Conservation (phyloP, 352 stramenopile genomes). For the Elongisporangium undulatum region DNA sequence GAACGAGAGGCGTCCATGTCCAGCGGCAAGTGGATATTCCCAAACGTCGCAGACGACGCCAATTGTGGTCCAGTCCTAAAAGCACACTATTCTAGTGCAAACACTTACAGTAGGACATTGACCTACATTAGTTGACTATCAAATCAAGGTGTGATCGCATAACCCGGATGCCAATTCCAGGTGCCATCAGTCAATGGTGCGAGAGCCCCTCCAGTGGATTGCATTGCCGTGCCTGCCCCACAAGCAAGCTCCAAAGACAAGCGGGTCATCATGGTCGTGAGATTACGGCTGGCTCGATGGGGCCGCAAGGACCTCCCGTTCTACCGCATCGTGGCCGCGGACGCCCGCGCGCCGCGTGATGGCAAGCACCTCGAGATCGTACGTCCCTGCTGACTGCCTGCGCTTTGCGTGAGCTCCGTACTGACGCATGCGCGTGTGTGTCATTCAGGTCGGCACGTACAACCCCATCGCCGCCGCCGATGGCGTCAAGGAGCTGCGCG, state of each 20-base stretch:
- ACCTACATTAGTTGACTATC: no score
- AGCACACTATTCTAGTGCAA: not conserved
- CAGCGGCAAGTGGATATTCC: not conserved
- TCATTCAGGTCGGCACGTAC: slow-evolving; percentile 72
- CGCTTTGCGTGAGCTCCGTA: not conserved
- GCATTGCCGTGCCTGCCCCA: not conserved
- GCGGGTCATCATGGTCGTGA: slow-evolving; percentile 67
- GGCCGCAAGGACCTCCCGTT: slow-evolving; percentile 85
- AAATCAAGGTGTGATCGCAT: not conserved
- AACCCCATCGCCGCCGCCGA: slow-evolving; percentile 81
- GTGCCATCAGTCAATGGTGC: not conserved
- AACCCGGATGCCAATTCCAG: not conserved
- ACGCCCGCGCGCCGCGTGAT: slow-evolving; percentile 76
- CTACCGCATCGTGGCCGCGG: slow-evolving; percentile 87
- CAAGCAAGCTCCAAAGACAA: slow-evolving; percentile 8
- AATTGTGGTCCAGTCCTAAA: not conserved
- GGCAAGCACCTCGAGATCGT: slow-evolving; percentile 87
- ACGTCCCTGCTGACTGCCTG: slow-evolving; percentile 14
- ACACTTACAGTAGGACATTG: no score
- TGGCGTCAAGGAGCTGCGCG: slow-evolving; percentile 83
- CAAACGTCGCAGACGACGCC: not conserved
- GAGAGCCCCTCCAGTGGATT: not conserved
- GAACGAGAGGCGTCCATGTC: no score
- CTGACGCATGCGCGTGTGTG: not conserved
- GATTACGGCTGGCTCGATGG: slow-evolving; percentile 82